Evolutionary conservation across 2,329 filamentous ascomycete species (phyloP).

Genomic region (Pseudovirgaria hyperparasitica): DNA sequence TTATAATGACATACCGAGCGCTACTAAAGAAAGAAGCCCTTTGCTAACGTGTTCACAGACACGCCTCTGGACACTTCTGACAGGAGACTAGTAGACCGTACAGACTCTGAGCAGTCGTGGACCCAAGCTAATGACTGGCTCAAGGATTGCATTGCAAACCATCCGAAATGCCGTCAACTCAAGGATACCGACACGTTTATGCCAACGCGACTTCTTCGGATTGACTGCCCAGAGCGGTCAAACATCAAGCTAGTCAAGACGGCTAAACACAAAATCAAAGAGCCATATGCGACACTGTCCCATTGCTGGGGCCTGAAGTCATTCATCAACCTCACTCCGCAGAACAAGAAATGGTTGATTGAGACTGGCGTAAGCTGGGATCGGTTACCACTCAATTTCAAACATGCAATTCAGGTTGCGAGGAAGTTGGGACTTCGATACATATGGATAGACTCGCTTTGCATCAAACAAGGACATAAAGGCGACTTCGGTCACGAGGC

Average conservation of each 20-base stretch:
- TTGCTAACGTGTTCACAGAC: background rate
- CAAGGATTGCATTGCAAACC: constrained; percentile 8
- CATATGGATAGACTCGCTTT: constrained; percentile 14
- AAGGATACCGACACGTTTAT: constrained; percentile 3
- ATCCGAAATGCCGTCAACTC: constrained; percentile 7
- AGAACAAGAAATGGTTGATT: constrained; percentile 7
- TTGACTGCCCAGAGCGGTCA: constrained; percentile 2
- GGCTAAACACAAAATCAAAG: constrained; percentile 4
- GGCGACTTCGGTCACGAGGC: constrained; percentile 12
- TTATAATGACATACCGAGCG: background rate
- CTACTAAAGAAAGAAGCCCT: background rate
- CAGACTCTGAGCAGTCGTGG: constrained; percentile 2
- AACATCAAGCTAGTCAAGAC: constrained; percentile 11
- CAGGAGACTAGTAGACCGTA: constrained; percentile 5
- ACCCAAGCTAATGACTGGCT: constrained; percentile 9
- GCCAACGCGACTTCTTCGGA: constrained; percentile 13
- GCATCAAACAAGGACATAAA: constrained; percentile 5
- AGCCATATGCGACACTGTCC: constrained; percentile 11
- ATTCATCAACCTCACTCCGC: constrained; percentile 1
- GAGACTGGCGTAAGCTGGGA: constrained; percentile 9
- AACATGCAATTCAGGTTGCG: constrained; percentile 13
- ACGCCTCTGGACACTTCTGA: constrained; percentile 6
- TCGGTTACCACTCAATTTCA: constrained; percentile 11
- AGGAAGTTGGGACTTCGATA: constrained; percentile 11
- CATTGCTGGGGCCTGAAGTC: constrained; percentile 14